Evolutionary conservation across 2,329 filamentous ascomycete species (phyloP), one percentile per base, ranked within the genome.

Genomic region (Aspergillus glaucus): DNA sequence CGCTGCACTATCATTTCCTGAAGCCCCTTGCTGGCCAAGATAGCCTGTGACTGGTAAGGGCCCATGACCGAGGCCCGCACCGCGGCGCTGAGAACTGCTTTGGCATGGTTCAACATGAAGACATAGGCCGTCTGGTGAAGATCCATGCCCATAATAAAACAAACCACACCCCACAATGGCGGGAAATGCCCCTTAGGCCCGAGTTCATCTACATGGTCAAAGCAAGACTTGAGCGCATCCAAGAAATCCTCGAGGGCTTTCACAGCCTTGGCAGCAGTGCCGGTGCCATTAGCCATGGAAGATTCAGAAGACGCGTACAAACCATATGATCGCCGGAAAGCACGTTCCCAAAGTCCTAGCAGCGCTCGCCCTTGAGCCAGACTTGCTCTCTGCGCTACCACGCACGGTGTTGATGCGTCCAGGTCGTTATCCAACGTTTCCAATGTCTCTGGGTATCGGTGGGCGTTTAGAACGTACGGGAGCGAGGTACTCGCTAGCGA

Each of bases 21-120:
- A 54, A 85, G 55, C 46, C 69, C 70, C 26, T 62, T 64, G 51
- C 77, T 75, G 2, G 81, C 81, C 39, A 85, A 66, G 24, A 84
- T 66, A 19, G 68, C 74, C 56, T 85, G 82, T 15, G 79, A 79
- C 63, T 84, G 80, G 63, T 85, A 85, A 0, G 82, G 81, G 0
- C 82, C 82, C 76, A 85, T 78, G 2, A 85, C 81, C 19, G 79
- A 79, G 4, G 81, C 79, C 39, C 82, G 70, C 40, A 85, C 81
- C 1, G 77, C 81, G 3, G 82, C 82, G 54, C 79, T 82, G 12
- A 84, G 67, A 4, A 85, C 73, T 0, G 81, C 80, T 56, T 83
- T 81, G 4, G 80, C 79, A 63, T 85, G 82, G 50, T 81, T 82
- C 49, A 85, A 73, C 49, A 85, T 70, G 59, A 84, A 85, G 2